Base-by-base conservation (phyloP, 2,329 filamentous ascomycete genomes). In the Leptoxyphium fumago region DNA sequence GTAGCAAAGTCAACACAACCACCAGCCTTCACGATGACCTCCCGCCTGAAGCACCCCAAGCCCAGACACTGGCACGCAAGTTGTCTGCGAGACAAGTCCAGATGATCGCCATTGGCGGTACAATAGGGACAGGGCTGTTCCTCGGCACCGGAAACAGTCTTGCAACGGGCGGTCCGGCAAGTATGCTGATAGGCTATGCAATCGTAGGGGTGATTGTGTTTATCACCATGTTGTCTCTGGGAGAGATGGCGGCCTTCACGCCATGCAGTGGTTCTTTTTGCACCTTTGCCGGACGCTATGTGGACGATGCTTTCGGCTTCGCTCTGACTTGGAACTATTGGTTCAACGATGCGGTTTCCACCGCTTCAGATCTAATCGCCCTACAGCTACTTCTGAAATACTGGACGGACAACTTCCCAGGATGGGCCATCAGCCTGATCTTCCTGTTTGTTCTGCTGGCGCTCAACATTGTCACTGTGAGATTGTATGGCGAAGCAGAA, bases 371-470 rank as follows among this genome's bases (percentile, higher is more conserved):
- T 60, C 61, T 81, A 21, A 73, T 80, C 15, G 70, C 74, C 0
- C 56, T 76, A 29, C 73, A 77, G 54, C 60, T 81, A 2, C 54
- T 81, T 1, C 59, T 80, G 43, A 60, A 76, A 40, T 80, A 77
- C 55, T 81, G 77, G 77, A 73, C 70, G 30, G 69, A 74, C 39
- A 69, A 71, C 46, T 76, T 82, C 42, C 77, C 78, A 0, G 75
- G 76, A 1, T 80, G 75, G 69, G 78, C 71, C 0, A 63, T 80
- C 39, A 77, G 74, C 51, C 54, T 80, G 43, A 48, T 59, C 13
- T 46, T 58, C 40, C 44, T 55, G 3, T 28, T 52, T n/a, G 59
- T 68, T 5, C 62, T 70, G 10, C 48, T 68, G 10, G 40, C 61
- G 8, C 54, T 69, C 29, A 71, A 68, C 46, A 62, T 62, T 50